A percentile compares a stretch with the other conserved stretches of the same genome.
Conservation (phyloP, 805 yeast genomes). For the Candida dendrica region DNA sequence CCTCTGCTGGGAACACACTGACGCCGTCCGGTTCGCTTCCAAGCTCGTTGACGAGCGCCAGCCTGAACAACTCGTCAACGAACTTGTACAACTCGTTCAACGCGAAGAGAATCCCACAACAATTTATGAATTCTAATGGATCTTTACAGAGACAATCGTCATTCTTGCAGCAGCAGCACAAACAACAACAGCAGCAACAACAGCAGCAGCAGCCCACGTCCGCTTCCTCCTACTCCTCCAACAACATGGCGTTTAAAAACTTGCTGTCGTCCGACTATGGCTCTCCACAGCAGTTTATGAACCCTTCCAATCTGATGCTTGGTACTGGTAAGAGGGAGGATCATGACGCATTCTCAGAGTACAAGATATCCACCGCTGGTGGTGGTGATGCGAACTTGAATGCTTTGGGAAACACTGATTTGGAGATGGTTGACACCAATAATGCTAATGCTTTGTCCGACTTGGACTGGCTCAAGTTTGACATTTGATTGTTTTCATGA, state of each 20-base stretch:
- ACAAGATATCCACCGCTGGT: background rate
- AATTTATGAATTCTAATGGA: slow-evolving; percentile 5
- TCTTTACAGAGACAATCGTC: background rate
- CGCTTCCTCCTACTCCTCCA: background rate
- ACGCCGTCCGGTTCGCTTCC: slow-evolving; percentile 13
- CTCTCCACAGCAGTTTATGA: background rate
- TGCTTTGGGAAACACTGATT: slow-evolving; percentile 1
- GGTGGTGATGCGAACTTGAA: no score
- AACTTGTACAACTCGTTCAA: slow-evolving; percentile 20
- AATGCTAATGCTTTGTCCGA: slow-evolving; percentile 11
- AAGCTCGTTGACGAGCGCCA: slow-evolving; percentile 2
- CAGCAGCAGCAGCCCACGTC: no score
- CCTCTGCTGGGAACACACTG: background rate
- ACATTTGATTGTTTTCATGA: slow-evolving; percentile 7
- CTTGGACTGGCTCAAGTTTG: slow-evolving; percentile 24
- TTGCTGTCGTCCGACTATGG: background rate
- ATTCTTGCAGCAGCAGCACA: background rate
- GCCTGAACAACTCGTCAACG: slow-evolving; percentile 6
- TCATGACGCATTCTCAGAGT: background rate
- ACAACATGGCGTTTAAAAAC: background rate
- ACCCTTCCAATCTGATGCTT: background rate
- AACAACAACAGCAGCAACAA: background rate
- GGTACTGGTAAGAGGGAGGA: background rate
- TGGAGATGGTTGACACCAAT: slow-evolving; percentile 4
- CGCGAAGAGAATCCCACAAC: slow-evolving; percentile 22